phyloP scores from a whole-genome alignment of 2,329 filamentous ascomycete species.

The Scedosporium apiospermum region DNA sequence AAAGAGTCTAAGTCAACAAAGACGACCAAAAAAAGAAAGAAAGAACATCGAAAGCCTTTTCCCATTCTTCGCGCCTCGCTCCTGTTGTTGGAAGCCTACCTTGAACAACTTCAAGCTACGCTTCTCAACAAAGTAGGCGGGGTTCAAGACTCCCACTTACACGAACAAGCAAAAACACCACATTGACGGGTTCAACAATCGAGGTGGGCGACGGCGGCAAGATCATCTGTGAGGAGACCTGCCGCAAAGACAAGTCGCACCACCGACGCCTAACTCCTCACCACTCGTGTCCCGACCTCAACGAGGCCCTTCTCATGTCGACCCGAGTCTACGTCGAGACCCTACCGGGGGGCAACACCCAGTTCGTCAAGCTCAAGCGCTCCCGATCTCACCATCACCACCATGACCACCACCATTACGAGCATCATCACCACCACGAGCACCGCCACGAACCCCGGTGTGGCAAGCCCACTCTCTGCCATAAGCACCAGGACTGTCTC shows the following conservation, averaged over 20 bases:
- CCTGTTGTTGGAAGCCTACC: not conserved
- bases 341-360: slow-evolving; percentile 20
- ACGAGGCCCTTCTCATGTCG: slow-evolving; percentile 16
- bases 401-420: slow-evolving; percentile 20
- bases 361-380: slow-evolving; percentile 29
- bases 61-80: not conserved
- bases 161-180: not conserved
- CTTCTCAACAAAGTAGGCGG: not conserved
- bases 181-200: not conserved
- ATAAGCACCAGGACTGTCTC: slow-evolving; percentile 23
- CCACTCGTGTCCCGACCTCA: not conserved
- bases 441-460: slow-evolving; percentile 25
- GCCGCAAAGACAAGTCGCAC: not conserved
- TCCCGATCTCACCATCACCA: slow-evolving; percentile 25
- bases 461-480: slow-evolving; percentile 19
- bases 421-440: slow-evolving; percentile 25
- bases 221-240: not conserved
- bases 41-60: not conserved
- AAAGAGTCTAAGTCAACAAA: not conserved
- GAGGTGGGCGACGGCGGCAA: slow-evolving; percentile 1
- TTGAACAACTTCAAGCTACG: not conserved
- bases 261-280: not conserved
- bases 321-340: slow-evolving; percentile 27
- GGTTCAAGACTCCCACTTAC: not conserved
- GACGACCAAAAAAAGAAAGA: not conserved